These are phyloP conservation scores for Eurotiales sp. DNA, from an alignment of 2,329 filamentous ascomycete species.

Conservation along the genomic window DNA sequence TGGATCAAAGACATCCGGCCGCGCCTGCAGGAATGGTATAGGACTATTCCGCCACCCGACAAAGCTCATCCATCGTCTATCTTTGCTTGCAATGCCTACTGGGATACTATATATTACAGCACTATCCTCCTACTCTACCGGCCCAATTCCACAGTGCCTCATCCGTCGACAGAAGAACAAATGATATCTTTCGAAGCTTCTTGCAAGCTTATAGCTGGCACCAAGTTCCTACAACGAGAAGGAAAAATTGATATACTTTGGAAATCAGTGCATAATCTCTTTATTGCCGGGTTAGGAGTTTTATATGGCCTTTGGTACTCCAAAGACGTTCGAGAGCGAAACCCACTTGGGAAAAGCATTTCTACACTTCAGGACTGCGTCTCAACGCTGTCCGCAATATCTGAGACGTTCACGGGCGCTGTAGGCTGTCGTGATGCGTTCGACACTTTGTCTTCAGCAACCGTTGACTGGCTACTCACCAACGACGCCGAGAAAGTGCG, in stretches of 20 bases:
- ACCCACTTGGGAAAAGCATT: slow-evolving; percentile 20
- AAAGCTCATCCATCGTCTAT: slow-evolving; percentile 25
- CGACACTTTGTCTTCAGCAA: slow-evolving; percentile 27
- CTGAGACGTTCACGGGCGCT: slow-evolving; percentile 31
- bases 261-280: slow-evolving; percentile 31
- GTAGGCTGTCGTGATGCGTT: slow-evolving; percentile 28
- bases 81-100: slow-evolving; percentile 27
- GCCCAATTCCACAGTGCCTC: slow-evolving; percentile 22
- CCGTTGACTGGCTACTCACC: slow-evolving; percentile 21
- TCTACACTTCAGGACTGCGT: slow-evolving; percentile 29
- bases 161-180: slow-evolving; percentile 22
- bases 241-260: slow-evolving; percentile 29
- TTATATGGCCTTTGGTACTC: slow-evolving; percentile 33
- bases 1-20: slow-evolving; percentile 30
- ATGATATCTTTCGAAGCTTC: slow-evolving; percentile 24
- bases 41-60: slow-evolving; percentile 23
- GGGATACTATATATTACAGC: slow-evolving; percentile 30
- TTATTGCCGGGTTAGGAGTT: slow-evolving; percentile 30
- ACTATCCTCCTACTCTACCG: slow-evolving; percentile 30
- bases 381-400: slow-evolving; percentile 29
- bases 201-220: slow-evolving; percentile 25
- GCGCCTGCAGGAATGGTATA: slow-evolving; percentile 29
- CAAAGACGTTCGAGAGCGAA: slow-evolving; percentile 25
- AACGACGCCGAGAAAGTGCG: slow-evolving; percentile 4
- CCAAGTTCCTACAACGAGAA: slow-evolving; percentile 30